Evolutionary conservation across 2,329 filamentous ascomycete species (phyloP), one percentile per base, ranked within the genome.

Genomic region (Penicillium sp.): DNA sequence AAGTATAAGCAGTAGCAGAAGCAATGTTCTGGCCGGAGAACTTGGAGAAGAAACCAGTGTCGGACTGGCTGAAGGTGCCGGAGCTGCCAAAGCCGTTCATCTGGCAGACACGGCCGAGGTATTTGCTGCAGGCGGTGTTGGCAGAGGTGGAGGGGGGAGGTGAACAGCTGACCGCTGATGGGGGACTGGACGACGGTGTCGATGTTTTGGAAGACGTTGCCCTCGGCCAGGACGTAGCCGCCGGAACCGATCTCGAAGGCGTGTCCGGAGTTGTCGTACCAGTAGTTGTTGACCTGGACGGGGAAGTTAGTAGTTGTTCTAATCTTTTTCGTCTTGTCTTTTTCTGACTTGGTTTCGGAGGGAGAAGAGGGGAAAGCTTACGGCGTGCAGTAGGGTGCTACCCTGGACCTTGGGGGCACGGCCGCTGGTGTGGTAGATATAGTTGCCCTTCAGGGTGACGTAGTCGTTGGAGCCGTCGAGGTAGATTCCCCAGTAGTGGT

Each of bases 401-500:
- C 79, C 79, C 58, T 74, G 77, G 25, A 87, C 78, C 77, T 87
- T 87, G 66, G 85, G 85, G 13, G 78, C 77, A 56, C 85, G 84
- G 59, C 85, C 85, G 13, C 79, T 82, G 52, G 82, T 82, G 73
- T 85, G 79, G 79, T 86, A 83, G 70, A 87, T 78, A 77, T 86
- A 87, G 80, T 87, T 87, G 65, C 80, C 79, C 78, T 85, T 84
- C 71, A 87, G 69, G 63, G 85, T 87, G 68, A 87, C 78, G 62
- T 82, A 68, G 70, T 88, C 85, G 71, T 75, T 79, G 59, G 79
- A 77, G n/a, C 86, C 85, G 43, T 79, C 81, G 52, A 87, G 79
- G 77, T 85, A 86, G 64, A 87, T 73, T 33, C 75, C 80, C 84
- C 85, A 87, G 81, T 87, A 87, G 75, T 86, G 84, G 73, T 85